Percentiles rank a stretch among this genome's conserved stretches.
Evolutionary conservation across 306 rosid species (phyloP).

Genomic region (Castanopsis chinensis): DNA sequence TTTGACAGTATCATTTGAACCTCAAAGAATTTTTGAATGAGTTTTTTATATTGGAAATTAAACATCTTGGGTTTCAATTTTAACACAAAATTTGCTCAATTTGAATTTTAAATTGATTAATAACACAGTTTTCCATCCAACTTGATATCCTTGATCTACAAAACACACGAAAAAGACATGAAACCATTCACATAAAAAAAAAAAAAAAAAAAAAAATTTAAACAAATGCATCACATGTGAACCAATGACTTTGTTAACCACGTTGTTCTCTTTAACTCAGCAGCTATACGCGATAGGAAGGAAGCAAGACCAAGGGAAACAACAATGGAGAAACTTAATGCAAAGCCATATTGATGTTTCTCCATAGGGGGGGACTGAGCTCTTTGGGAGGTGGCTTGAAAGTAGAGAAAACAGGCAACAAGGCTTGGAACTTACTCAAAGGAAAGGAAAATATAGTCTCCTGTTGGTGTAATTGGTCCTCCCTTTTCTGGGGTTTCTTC

Average conservation of each 20-base stretch:
- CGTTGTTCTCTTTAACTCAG: conserved; percentile 57
- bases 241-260: background rate
- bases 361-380: conserved; percentile 41
- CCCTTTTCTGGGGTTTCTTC: conserved; percentile 24
- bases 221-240: background rate
- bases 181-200: background rate
- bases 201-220: background rate
- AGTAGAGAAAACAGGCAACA: conserved; percentile 16
- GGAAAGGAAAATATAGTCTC: conserved; percentile 28
- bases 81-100: no score
- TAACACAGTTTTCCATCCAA: conserved; percentile 62
- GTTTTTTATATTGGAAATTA: no score
- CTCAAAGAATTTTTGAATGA: no score
- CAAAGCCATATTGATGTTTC: conserved; percentile 37
- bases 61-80: no score
- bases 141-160: conserved; percentile 60
- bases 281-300: conserved; percentile 60
- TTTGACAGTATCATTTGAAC: no score
- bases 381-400: conserved; percentile 17
- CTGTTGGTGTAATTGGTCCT: conserved; percentile 13
- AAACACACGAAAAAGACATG: conserved; percentile 7
- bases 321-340: conserved; percentile 29
- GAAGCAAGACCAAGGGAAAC: conserved; percentile 56
- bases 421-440: conserved; percentile 46
- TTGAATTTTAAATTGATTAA: no score